These are phyloP conservation scores for Plasmodium cynomolgi DNA, from an alignment of 169 alveolate genomes.

Conservation along the genomic window DNA sequence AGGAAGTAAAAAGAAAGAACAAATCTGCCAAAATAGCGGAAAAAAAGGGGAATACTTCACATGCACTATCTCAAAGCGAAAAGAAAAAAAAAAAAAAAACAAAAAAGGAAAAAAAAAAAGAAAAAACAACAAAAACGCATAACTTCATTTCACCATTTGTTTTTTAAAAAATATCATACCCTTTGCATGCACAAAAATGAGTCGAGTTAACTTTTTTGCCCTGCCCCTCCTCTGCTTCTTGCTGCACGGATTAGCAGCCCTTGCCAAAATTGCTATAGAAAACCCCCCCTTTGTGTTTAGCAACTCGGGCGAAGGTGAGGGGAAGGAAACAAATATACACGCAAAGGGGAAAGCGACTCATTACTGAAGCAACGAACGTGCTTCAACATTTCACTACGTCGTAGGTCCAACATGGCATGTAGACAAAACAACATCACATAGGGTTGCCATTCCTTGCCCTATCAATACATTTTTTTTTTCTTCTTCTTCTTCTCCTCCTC, in stretches of 20 bases:
- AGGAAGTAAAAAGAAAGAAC: slow-evolving; percentile 13
- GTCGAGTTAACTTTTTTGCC: not conserved
- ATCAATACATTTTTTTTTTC: not conserved
- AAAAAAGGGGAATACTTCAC: not conserved
- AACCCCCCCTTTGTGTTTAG: slow-evolving; percentile 56
- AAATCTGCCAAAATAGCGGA: slow-evolving; percentile 10
- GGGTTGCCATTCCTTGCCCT: not conserved
- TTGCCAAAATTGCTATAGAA: slow-evolving; percentile 34
- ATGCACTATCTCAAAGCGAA: not conserved
- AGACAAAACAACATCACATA: not conserved
- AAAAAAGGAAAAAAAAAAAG: not conserved
- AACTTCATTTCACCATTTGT: slow-evolving; percentile 4
- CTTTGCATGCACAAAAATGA: slow-evolving; percentile 6
- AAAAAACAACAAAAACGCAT: not conserved
- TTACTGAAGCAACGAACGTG: not conserved
- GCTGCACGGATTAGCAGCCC: not conserved
- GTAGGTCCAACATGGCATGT: not conserved
- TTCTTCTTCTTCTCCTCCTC: not conserved
- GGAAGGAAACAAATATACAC: not conserved
- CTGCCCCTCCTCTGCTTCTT: not conserved
- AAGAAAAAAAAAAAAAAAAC: too few species aligned
- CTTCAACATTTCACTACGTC: not conserved
- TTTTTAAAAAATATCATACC: not conserved
- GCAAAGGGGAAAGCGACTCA: not conserved
- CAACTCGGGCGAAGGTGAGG: slow-evolving; percentile 22